These are phyloP conservation scores for Penicillium subrubescens DNA, from an alignment of 495 filamentous ascomycete species.

Conservation along the genomic window DNA sequence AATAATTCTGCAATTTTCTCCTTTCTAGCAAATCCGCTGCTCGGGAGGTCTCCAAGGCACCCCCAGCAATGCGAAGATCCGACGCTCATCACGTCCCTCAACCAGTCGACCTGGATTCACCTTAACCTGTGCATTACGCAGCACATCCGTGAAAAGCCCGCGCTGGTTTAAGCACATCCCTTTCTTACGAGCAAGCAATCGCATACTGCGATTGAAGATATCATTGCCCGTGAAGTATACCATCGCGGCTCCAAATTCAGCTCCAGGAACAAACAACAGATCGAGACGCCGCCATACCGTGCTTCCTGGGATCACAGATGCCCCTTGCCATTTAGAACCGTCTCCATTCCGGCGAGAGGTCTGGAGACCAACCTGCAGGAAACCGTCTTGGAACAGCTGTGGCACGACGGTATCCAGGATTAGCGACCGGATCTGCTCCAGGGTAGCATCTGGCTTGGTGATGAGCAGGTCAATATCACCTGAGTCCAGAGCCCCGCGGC, in stretches of 20 bases:
- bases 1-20: neutral
- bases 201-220: slow-evolving; percentile 90
- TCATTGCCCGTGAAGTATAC: slow-evolving; percentile 97
- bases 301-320: slow-evolving; percentile 62
- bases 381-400: slow-evolving; percentile 58
- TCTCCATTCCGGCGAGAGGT: slow-evolving; percentile 36
- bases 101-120: slow-evolving; percentile 73
- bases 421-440: slow-evolving; percentile 60
- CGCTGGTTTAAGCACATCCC: slow-evolving; percentile 85
- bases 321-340: slow-evolving; percentile 87
- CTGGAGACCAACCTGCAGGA: slow-evolving; percentile 60
- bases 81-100: slow-evolving; percentile 76
- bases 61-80: slow-evolving; percentile 83
- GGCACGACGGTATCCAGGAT: slow-evolving; percentile 68
- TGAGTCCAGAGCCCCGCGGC: slow-evolving; percentile 71
- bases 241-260: slow-evolving; percentile 82
- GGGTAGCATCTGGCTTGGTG: slow-evolving; percentile 64
- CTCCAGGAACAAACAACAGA: slow-evolving; percentile 79
- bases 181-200: slow-evolving; percentile 81
- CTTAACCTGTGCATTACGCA: slow-evolving; percentile 62
- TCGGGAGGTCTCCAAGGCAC: slow-evolving; percentile 86
- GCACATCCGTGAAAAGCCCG: slow-evolving; percentile 76
- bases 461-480: slow-evolving; percentile 88
- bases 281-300: slow-evolving; percentile 80
- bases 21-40: slow-evolving; percentile 67